A percentile compares a stretch with the other conserved stretches of the same genome.
Evolutionary conservation across 345 rosid species (phyloP).

Genomic region (Anacardium occidentale): DNA sequence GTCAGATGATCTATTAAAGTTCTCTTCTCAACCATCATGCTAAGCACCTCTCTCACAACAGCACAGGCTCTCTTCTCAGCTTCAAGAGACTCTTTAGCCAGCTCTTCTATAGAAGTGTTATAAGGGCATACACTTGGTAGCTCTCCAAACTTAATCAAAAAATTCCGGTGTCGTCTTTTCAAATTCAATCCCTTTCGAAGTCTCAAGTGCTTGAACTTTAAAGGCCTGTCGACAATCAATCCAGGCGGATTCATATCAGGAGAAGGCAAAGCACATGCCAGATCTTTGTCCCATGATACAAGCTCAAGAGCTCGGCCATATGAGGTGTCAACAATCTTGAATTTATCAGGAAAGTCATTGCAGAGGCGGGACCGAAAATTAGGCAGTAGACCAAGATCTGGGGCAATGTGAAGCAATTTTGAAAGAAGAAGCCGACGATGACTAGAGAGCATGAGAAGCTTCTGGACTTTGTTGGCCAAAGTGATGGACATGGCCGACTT

Average conservation of each 20-base stretch:
- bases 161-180: conserved; percentile 60
- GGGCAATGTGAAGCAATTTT: conserved; percentile 80
- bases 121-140: conserved; percentile 72
- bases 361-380: conserved; percentile 84
- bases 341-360: conserved; percentile 68
- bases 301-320: conserved; percentile 90
- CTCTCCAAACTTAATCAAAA: conserved; percentile 63
- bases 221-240: conserved; percentile 81
- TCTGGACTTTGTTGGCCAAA: conserved; percentile 75
- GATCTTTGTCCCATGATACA: conserved; percentile 62
- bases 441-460: conserved; percentile 83
- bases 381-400: conserved; percentile 88
- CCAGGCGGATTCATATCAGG: conserved; percentile 35
- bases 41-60: conserved; percentile 66
- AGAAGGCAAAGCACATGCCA: conserved; percentile 48
- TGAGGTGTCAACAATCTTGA: conserved; percentile 73
- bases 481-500: conserved; percentile 51
- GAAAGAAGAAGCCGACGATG: conserved; percentile 67
- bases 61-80: conserved; percentile 86
- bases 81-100: conserved; percentile 55
- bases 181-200: conserved; percentile 75
- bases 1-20: conserved; percentile 83
- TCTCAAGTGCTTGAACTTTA: conserved; percentile 70
- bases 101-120: conserved; percentile 37
- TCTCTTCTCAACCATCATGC: conserved; percentile 68